phyloP scores from a whole-genome alignment of 108 stramenopile genomes.

The Cyclotella kingstonii region DNA sequence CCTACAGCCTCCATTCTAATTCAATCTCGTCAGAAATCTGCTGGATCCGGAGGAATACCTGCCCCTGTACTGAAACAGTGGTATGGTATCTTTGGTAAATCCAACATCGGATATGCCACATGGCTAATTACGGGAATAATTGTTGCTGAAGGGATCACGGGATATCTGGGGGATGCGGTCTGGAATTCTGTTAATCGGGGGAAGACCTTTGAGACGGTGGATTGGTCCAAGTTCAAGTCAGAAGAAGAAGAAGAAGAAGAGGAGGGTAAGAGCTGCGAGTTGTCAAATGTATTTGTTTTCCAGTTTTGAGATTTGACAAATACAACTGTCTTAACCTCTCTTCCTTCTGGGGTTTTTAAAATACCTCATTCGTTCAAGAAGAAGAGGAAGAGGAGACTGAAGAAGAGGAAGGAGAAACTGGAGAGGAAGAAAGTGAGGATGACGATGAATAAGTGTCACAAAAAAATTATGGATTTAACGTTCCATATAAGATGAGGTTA shows the following conservation, averaged over 20 bases:
- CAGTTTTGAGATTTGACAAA: too few species aligned
- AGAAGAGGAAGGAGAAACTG: slow-evolving; percentile 30
- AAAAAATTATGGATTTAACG: not conserved
- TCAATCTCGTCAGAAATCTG: slow-evolving; percentile 30
- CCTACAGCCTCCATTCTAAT: slow-evolving; percentile 6
- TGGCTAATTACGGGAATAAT: slow-evolving; percentile 77
- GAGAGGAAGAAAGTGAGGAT: slow-evolving; percentile 23
- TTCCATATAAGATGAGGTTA: not conserved
- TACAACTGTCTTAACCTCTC: too few species aligned
- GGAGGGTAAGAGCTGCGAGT: too few species aligned
- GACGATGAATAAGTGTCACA: slow-evolving; percentile 14
- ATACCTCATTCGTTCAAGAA: slow-evolving; percentile 16
- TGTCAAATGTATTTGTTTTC: too few species aligned
- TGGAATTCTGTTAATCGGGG: slow-evolving; percentile 79
- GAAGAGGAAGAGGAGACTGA: slow-evolving; percentile 57
- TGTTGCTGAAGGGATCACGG: slow-evolving; percentile 71
- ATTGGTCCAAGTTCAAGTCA: slow-evolving; percentile 82
- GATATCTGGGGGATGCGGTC: slow-evolving; percentile 51
- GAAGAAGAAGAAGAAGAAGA: slow-evolving; percentile 80
- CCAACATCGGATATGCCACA: slow-evolving; percentile 77
- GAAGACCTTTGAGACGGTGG: slow-evolving; percentile 73
- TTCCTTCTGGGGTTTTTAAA: not conserved
- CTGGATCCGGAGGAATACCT: slow-evolving; percentile 33
- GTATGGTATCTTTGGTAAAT: slow-evolving; percentile 73
- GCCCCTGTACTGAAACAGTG: slow-evolving; percentile 31